Conservation (phyloP, 2,329 filamentous ascomycete species). For the Hyphodiscus sp. region DNA sequence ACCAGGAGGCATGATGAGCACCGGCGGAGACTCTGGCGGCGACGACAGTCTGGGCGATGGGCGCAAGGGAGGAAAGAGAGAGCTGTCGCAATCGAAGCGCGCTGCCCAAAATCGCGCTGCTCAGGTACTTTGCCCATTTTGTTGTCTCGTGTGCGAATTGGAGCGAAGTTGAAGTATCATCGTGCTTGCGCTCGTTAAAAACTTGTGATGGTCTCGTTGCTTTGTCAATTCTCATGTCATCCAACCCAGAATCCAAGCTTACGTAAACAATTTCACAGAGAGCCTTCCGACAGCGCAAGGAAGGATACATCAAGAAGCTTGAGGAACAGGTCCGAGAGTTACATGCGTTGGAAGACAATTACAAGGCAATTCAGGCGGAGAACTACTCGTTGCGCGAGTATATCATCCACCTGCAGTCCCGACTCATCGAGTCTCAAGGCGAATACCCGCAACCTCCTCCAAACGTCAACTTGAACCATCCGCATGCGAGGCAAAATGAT, state of each 20-base stretch:
- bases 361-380: constrained; percentile 76
- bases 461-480: constrained; percentile 64
- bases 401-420: constrained; percentile 81
- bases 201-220: constrained; percentile 25
- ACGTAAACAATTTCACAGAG: constrained; percentile 51
- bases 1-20: constrained; percentile 25
- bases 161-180: constrained; percentile 4
- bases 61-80: constrained; percentile 73
- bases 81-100: constrained; percentile 70
- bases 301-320: constrained; percentile 95
- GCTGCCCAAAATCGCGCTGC: constrained; percentile 62
- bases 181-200: constrained; percentile 23
- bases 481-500: constrained; percentile 28
- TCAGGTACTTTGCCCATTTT: constrained; percentile 60
- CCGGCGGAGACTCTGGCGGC: constrained; percentile 26
- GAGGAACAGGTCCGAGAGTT: constrained; percentile 88
- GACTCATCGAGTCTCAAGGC: constrained; percentile 74
- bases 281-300: constrained; percentile 94
- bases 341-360: constrained; percentile 66
- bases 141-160: constrained; percentile 1
- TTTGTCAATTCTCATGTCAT: constrained; percentile 34
- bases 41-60: constrained; percentile 39
- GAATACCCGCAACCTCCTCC: constrained; percentile 80
- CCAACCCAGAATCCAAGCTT: constrained; percentile 24
- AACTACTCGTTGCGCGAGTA: constrained; percentile 91